Evolutionary conservation across 768 basidiomycete species (phyloP).

Genomic region (Podaxis pistillaris): DNA sequence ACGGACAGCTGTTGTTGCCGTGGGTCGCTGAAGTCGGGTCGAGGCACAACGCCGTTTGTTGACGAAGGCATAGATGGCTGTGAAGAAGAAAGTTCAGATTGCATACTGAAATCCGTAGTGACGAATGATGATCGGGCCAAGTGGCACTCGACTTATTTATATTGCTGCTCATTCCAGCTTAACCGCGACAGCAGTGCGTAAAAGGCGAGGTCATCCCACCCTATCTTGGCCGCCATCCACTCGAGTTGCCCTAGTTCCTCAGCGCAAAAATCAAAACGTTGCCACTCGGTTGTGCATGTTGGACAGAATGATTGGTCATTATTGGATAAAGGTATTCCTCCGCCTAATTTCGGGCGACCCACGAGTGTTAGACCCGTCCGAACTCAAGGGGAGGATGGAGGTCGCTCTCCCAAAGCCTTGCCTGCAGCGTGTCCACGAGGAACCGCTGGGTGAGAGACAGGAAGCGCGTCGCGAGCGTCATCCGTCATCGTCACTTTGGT

Average conservation of each 20-base stretch:
- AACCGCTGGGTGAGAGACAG: slow-evolving; percentile 69
- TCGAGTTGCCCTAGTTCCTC: neutral
- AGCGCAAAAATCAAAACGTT: slow-evolving; percentile 1
- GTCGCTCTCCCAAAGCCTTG: slow-evolving; percentile 62
- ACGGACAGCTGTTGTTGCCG: slow-evolving; percentile 63
- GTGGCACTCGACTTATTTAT: slow-evolving; percentile 21
- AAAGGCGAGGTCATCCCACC: neutral
- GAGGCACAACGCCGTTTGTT: slow-evolving; percentile 17
- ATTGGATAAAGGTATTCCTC: slow-evolving; percentile 51
- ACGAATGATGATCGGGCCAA: slow-evolving; percentile 23
- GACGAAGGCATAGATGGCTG: slow-evolving; percentile 26
- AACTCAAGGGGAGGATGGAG: slow-evolving; percentile 75
- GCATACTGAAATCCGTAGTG: slow-evolving; percentile 20
- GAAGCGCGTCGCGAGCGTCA: slow-evolving; percentile 39
- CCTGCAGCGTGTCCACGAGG: slow-evolving; percentile 34
- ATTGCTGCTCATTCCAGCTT: slow-evolving; percentile 11
- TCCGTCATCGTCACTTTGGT: slow-evolving; percentile 85
- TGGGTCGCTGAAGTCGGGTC: slow-evolving; percentile 22
- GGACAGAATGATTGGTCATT: slow-evolving; percentile 12
- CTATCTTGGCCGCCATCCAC: neutral
- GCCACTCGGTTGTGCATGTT: slow-evolving; percentile 6
- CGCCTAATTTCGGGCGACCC: slow-evolving; percentile 80
- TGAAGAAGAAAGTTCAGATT: slow-evolving; percentile 19
- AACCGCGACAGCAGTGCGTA: neutral
- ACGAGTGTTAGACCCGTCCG: slow-evolving; percentile 49